phyloP scores from a whole-genome alignment of 352 stramenopile genomes.

The Phytophthora podocarpi region DNA sequence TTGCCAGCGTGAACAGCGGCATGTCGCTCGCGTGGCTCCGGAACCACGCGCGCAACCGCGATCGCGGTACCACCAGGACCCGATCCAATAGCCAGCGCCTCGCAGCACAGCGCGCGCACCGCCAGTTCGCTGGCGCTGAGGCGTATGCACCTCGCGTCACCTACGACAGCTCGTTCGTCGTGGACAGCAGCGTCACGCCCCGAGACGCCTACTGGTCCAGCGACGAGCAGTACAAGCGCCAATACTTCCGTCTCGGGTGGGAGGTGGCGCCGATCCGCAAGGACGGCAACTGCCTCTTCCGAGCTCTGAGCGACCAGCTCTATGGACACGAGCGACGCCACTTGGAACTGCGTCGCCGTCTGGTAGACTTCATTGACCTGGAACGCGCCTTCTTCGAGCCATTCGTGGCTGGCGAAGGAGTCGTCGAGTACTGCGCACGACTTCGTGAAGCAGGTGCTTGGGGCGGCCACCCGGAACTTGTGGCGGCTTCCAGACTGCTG shows the following conservation, averaged over 20 bases:
- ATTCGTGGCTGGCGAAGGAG: slow-evolving; percentile 42
- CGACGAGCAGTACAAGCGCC: slow-evolving; percentile 51
- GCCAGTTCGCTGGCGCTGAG: slow-evolving; percentile 24
- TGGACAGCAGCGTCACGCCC: slow-evolving; percentile 34
- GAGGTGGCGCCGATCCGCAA: slow-evolving; percentile 39
- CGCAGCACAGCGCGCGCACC: slow-evolving; percentile 29
- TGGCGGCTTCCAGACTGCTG: slow-evolving; percentile 58
- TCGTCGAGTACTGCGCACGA: slow-evolving; percentile 52
- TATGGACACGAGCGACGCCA: slow-evolving; percentile 53
- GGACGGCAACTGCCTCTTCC: slow-evolving; percentile 69
- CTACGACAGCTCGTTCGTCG: slow-evolving; percentile 41
- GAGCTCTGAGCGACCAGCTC: slow-evolving; percentile 65
- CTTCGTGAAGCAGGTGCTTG: slow-evolving; percentile 61
- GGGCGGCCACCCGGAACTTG: slow-evolving; percentile 69
- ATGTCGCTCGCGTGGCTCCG: slow-evolving; percentile 47
- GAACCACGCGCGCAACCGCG: slow-evolving; percentile 33
- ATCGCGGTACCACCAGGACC: slow-evolving; percentile 22
- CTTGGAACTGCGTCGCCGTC: slow-evolving; percentile 47
- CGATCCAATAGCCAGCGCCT: slow-evolving; percentile 32
- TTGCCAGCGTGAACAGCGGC: slow-evolving; percentile 4
- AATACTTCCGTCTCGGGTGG: slow-evolving; percentile 51
- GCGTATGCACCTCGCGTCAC: slow-evolving; percentile 29
- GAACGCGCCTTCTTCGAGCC: slow-evolving; percentile 49
- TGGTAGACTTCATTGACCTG: slow-evolving; percentile 62
- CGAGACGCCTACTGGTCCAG: slow-evolving; percentile 42